A percentile compares a stretch with the other conserved stretches of the same genome.
These are phyloP conservation scores for Coemansia sp. DNA, from an alignment of 192 early-diverging fungal species.

Conservation along the genomic window DNA sequence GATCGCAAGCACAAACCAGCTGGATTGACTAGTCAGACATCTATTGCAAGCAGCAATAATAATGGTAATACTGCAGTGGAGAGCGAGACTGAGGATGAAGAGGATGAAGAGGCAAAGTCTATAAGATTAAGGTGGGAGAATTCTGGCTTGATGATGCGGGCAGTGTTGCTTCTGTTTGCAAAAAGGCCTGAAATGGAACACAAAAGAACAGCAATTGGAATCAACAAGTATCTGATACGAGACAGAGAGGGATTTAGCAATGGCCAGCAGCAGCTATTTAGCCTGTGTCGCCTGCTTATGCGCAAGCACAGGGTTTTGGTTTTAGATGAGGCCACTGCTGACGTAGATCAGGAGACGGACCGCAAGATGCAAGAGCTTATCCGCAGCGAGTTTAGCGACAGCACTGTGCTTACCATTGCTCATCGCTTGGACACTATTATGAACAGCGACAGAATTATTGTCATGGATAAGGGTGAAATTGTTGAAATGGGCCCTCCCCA, in stretches of 20 bases:
- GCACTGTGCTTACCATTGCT: conserved; percentile 64
- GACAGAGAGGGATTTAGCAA: conserved; percentile 46
- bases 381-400: conserved; percentile 53
- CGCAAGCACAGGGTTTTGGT: conserved; percentile 59
- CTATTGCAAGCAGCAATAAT: not conserved
- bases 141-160: not conserved
- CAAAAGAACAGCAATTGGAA: not conserved
- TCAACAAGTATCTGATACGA: not conserved
- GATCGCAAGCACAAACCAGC: conserved; percentile 3
- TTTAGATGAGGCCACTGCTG: conserved; percentile 72
- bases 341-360: conserved; percentile 52
- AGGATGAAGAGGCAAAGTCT: not conserved
- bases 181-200: not conserved
- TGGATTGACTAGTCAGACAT: not conserved
- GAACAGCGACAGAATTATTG: conserved; percentile 64
- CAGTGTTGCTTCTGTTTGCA: not conserved
- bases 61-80: not conserved
- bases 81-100: conserved; percentile 29
- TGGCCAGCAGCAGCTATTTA: conserved; percentile 67
- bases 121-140: not conserved
- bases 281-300: conserved; percentile 63
- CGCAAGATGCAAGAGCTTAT: conserved; percentile 35
- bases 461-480: conserved; percentile 42
- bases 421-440: conserved; percentile 72
- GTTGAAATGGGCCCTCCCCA: conserved; percentile 3